A percentile compares a stretch with the other conserved stretches of the same genome.
Evolutionary conservation across 306 rosid genomes (phyloP).

Genomic region (Cicer yamashitae): DNA sequence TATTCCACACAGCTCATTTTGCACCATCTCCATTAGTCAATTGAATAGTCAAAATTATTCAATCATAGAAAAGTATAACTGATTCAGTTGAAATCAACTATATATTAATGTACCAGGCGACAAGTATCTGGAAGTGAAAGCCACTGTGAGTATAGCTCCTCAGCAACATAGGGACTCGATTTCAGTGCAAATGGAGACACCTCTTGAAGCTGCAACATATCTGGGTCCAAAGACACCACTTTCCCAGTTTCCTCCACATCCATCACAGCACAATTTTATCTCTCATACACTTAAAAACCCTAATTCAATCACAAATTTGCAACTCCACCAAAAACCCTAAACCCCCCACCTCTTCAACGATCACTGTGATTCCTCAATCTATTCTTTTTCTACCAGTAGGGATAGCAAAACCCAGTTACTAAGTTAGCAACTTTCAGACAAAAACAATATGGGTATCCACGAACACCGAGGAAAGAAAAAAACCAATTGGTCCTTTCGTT

Average conservation of each 20-base stretch:
- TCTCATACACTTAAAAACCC: conserved; percentile 53
- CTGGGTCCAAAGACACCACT: conserved; percentile 65
- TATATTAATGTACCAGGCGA: conserved; percentile 64
- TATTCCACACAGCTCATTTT: conserved; percentile 25
- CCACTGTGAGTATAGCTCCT: conserved; percentile 79
- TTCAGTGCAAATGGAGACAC: conserved; percentile 68
- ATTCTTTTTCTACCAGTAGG: conserved; percentile 18
- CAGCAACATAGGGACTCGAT: conserved; percentile 66
- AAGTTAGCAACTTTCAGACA: conserved; percentile 40
- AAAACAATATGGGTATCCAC: conserved; percentile 34
- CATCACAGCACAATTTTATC: conserved; percentile 53
- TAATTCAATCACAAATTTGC: conserved; percentile 43
- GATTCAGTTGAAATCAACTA: conserved; percentile 41
- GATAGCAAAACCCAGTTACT: conserved; percentile 41
- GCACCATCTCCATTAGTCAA: conserved; percentile 41
- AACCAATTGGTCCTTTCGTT: not conserved
- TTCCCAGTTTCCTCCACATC: conserved; percentile 68
- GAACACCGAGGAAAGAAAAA: conserved; percentile 6
- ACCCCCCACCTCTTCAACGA: conserved; percentile 49
- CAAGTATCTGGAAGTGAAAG: conserved; percentile 80
- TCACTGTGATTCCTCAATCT: conserved; percentile 41
- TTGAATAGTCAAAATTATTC: conserved; percentile 41
- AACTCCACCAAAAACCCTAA: conserved; percentile 50
- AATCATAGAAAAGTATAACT: conserved; percentile 33
- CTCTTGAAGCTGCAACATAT: conserved; percentile 78